Base-by-base conservation (phyloP, 2,329 filamentous ascomycete species). In the Trichoderma semiorbis region DNA sequence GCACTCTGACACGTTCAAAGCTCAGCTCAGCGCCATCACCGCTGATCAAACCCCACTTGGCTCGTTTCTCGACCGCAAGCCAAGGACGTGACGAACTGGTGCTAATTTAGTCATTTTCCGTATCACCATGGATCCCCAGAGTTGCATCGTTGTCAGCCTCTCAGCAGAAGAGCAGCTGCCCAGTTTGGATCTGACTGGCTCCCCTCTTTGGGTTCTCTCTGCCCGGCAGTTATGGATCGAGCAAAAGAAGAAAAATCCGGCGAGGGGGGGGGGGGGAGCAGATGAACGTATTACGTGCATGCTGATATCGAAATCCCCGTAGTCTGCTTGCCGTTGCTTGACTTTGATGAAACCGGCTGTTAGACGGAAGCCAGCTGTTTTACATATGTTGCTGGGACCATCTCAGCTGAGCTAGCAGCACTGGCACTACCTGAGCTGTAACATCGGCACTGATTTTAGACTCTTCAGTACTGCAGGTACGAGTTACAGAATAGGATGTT, bases 121-220 rank as follows among this genome's bases (percentile, higher is more conserved):
- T 63, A 43, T 28, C 28, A 47, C 53, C 28, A 30, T 65, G 39
- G 21, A 62, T 58, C 36, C 47, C 36, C 28, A 58, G 57, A 62
- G 66, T 53, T 32, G 36, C 36, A 62, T 53, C 36, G 43, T 28
- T 16, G 55, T 69, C 66, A 69, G 66, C 66, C n/a, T 36, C 64
- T 7, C 26, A 28, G 32, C 50, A 58, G 30, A 53, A 53, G 47
- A 53, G 47, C 47, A 53, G 21, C 64, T 60, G 55, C 57, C 57
- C n/a, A 10, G 39, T 28, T 69, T 18, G 55, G 36, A 50, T 69
- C 66, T 62, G 57, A 61, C 66, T 36, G 26, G 14, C 30, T 32
- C 28, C 30, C n/a, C 32, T n/a, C 14, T 63, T 63, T 11, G 57
- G n/a, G 57, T n/a, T 34, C 28, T 47, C 24, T 18, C 14, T 43